Base-by-base conservation (phyloP, 139 green algal genomes). In the Deuterostichococcus epilithicus region DNA sequence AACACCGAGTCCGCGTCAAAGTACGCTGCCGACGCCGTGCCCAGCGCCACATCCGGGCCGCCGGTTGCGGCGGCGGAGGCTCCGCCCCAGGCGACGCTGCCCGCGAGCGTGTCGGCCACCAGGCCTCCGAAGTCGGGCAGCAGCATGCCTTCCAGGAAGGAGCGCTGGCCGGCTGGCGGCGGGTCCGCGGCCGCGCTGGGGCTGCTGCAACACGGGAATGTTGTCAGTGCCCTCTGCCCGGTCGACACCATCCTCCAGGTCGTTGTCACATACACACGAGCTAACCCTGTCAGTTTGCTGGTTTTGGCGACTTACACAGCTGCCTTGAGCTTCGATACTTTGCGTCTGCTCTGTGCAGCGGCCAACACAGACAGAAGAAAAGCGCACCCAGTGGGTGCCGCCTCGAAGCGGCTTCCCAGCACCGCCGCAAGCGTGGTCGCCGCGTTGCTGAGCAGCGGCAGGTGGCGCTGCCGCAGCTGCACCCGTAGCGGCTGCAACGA, bases 141-240 rank as follows among this genome's bases (percentile, higher is more conserved):
- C 67, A 92, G 76, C 36, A 93, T 68, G 22, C 82, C 81, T 36
- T 88, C 87, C 28, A 91, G 59, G 37, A 93, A 68, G 20, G 85
- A 91, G 5, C 83, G 76, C 2, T 72, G 47, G 36, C 34, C 75
- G 3, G 38, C 34, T 37, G 59, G 4, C 42, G 72, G 28, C 44
- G 23, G 30, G 6, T 36, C 32, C 0, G 72, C 30, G 2, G 45
- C 39, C 1, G 18, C 37, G 23, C 37, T 28, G 3, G 32, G 32
- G 5, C 18, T n/a, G 32, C 30, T 23, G 42, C 13, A 13, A 52
- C 42, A 52, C n/a, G n/a, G n/a, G n/a, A n/a, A n/a, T n/a, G n/a
- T n/a, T n/a, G n/a, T n/a, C n/a, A n/a, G n/a, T n/a, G n/a, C n/a
- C n/a, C n/a, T n/a, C n/a, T n/a, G n/a, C n/a, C n/a, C n/a, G n/a